Evolutionary conservation across 192 early-diverging fungal species (phyloP).

Genomic region (Oehlia diaphana): DNA sequence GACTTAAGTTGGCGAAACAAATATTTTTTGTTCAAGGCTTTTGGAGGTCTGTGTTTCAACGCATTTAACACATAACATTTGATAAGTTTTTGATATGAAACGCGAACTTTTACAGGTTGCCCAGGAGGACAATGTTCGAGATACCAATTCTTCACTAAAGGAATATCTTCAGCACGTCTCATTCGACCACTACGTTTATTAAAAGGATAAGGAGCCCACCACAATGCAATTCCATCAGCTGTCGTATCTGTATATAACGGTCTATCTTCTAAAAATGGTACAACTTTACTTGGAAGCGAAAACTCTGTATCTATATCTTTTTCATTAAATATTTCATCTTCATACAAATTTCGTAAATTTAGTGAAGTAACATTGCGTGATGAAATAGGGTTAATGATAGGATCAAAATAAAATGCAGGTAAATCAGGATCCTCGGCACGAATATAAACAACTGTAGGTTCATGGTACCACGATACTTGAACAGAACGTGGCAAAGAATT

Average conservation of each 20-base stretch:
- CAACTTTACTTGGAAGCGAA: slow-evolving; percentile 73
- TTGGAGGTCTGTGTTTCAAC: slow-evolving; percentile 84
- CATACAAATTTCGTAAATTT: slow-evolving; percentile 53
- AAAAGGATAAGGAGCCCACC: slow-evolving; percentile 98
- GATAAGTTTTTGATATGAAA: slow-evolving; percentile 97
- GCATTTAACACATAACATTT: slow-evolving; percentile 96
- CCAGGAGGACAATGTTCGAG: slow-evolving; percentile 92
- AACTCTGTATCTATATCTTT: slow-evolving; percentile 87
- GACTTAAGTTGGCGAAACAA: slow-evolving; percentile 93
- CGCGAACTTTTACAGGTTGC: slow-evolving; percentile 96
- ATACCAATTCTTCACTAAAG: slow-evolving; percentile 97
- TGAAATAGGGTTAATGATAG: slow-evolving; percentile 96
- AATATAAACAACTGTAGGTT: slow-evolving; percentile 87
- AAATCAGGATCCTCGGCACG: slow-evolving; percentile 92
- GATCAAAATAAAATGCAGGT: slow-evolving; percentile 97
- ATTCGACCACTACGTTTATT: slow-evolving; percentile 88
- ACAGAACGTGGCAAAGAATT: slow-evolving; percentile 95
- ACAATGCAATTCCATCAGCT: slow-evolving; percentile 87
- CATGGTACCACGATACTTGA: slow-evolving; percentile 90
- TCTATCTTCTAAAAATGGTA: slow-evolving; percentile 77
- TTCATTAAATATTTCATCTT: slow-evolving; percentile 73
- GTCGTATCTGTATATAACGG: slow-evolving; percentile 90
- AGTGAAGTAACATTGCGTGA: slow-evolving; percentile 63
- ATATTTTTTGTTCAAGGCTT: slow-evolving; percentile 89
- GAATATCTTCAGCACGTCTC: slow-evolving; percentile 90